Base-by-base conservation (phyloP, 2,329 filamentous ascomycete species). In the Verticillium isaacii region DNA sequence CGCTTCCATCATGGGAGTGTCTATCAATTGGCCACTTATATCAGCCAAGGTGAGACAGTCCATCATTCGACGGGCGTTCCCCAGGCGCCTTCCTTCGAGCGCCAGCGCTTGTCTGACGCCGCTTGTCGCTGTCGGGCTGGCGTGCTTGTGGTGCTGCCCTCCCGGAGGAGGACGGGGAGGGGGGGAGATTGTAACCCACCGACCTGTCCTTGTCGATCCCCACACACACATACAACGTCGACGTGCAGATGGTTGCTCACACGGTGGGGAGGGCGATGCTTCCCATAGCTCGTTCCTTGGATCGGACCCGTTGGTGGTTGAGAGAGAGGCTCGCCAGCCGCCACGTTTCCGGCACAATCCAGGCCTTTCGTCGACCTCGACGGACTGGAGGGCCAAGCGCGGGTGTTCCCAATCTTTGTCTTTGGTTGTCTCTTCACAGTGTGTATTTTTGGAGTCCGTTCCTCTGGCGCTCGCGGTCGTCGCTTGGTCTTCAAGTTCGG, bases 361-460 rank as follows among this genome's bases (percentile, higher is more conserved):
- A 58, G 37, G 25, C 57, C 39, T 58, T 29, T 41, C 25, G 55
- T 50, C 45, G 19, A 50, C 45, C 19, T 12, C 5, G 45, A 50
- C 45, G 45, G 45, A 50, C 55, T 57, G 55, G 55, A 25, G 57
- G 45, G 57, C 57, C 57, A 58, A 50, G 57, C 57, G 57, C 39
- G 39, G 25, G 39, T 5, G 25, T 29, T 23, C 56, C 19, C 32
- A 57, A 41, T 41, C 17, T n/a, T 15, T 23, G 36, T 15, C 25
- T 2, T 9, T 11, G 6, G 8, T 34, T 12, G 45, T 39, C 37
- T 17, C 29, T 19, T 41, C 37, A 29, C 57, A 17, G 25, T 58
- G 41, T 37, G 29, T 29, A 29, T 29, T 29, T 29, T 29, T 6
- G 29, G 29, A 29, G 29, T 29, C 29, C 5, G 7, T 37, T 29